A percentile compares a stretch with the other conserved stretches of the same genome.
These are phyloP conservation scores for Apiospora rasikravindrae DNA, from an alignment of 2,329 filamentous ascomycete species.

Conservation along the genomic window DNA sequence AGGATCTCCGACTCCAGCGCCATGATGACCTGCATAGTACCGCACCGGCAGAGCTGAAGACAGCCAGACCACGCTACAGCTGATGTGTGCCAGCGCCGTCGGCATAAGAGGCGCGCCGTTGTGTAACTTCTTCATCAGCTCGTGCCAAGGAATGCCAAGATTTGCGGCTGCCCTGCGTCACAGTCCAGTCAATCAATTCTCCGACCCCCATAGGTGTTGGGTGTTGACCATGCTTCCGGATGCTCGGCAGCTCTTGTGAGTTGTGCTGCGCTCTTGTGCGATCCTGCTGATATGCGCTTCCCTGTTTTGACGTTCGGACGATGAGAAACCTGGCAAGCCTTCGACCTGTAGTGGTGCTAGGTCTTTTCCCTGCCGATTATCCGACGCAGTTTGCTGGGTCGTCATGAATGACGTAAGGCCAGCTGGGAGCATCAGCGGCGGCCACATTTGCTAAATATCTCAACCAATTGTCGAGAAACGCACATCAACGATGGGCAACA, in stretches of 20 bases:
- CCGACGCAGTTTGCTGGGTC: background rate
- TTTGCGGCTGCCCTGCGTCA: constrained; percentile 27
- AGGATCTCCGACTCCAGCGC: background rate
- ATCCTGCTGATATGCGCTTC: background rate
- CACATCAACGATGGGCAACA: background rate
- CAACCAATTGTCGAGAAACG: background rate
- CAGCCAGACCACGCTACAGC: background rate
- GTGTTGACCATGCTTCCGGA: background rate
- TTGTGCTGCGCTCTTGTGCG: background rate
- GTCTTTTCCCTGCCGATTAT: background rate
- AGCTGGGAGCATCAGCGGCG: background rate
- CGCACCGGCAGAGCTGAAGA: background rate
- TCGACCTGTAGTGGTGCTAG: background rate
- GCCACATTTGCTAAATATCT: background rate
- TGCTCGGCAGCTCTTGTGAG: background rate
- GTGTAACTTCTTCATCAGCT: background rate
- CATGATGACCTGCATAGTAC: background rate
- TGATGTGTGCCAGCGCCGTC: background rate
- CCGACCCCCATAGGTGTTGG: background rate
- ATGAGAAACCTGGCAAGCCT: background rate
- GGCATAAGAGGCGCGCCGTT: background rate
- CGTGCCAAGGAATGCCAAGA: constrained; percentile 21
- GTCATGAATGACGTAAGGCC: constrained; percentile 8
- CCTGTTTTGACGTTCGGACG: background rate
- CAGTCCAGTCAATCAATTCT: background rate